These are phyloP conservation scores for Wickerhamiella pararugosa DNA, from an alignment of 1,139 yeast species.

Conservation along the genomic window DNA sequence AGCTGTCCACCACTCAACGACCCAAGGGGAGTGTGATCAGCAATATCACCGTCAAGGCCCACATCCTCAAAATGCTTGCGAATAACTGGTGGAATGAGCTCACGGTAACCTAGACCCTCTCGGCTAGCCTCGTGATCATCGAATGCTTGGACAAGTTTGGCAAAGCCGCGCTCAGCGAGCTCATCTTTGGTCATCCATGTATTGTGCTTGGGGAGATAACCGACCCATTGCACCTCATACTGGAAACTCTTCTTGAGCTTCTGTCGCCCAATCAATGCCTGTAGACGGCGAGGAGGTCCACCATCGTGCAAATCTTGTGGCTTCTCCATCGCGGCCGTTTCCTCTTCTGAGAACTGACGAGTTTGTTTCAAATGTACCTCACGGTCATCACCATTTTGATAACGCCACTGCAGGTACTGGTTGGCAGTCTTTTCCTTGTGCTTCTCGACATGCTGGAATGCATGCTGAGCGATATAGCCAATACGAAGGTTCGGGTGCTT, in stretches of 20 bases:
- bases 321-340: slow-evolving; percentile 62
- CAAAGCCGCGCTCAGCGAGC: slow-evolving; percentile 68
- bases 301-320: slow-evolving; percentile 76
- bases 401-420: slow-evolving; percentile 97
- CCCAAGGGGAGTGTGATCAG: slow-evolving; percentile 95
- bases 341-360: slow-evolving; percentile 74
- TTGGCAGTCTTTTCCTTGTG: slow-evolving; percentile 97
- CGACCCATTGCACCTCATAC: slow-evolving; percentile 91
- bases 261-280: slow-evolving; percentile 94
- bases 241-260: slow-evolving; percentile 92
- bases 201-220: slow-evolving; percentile 84
- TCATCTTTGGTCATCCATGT: slow-evolving; percentile 84
- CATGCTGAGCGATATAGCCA: slow-evolving; percentile 98
- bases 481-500: slow-evolving; percentile 96
- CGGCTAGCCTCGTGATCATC: slow-evolving; percentile 98
- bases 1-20: slow-evolving; percentile 95
- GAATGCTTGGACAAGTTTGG: slow-evolving; percentile 76
- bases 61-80: slow-evolving; percentile 95
- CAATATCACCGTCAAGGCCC: slow-evolving; percentile 94
- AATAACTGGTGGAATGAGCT: slow-evolving; percentile 77
- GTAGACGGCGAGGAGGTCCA: slow-evolving; percentile 74
- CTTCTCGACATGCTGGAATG: slow-evolving; percentile 90
- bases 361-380: slow-evolving; percentile 90
- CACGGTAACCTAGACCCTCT: slow-evolving; percentile 96
- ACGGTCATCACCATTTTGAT: slow-evolving; percentile 94